Conservation (phyloP, 768 basidiomycete genomes). For the Astraeus odoratus region DNA sequence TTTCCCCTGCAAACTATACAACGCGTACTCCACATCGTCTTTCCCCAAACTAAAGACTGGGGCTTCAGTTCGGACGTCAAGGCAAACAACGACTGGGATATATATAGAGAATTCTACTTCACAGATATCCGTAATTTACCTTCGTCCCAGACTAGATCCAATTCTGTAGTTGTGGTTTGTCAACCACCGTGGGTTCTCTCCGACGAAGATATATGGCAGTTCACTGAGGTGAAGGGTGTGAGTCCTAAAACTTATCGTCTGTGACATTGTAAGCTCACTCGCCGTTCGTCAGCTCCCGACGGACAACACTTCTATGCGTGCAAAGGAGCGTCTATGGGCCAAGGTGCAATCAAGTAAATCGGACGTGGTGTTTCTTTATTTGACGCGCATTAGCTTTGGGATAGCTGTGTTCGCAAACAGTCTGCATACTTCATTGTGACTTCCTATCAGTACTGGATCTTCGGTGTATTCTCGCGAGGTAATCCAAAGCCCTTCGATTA, state of each 20-base stretch:
- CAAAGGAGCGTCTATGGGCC: slow-evolving; percentile 52
- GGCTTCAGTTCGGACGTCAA: slow-evolving; percentile 31
- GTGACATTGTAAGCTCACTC: neutral
- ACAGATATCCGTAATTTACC: slow-evolving; percentile 16
- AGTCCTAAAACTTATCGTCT: slow-evolving; percentile 4
- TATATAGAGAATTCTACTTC: slow-evolving; percentile 45
- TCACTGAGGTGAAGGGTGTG: slow-evolving; percentile 34
- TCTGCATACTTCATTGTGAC: slow-evolving; percentile 54
- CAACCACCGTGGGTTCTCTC: slow-evolving; percentile 58
- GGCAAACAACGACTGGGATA: slow-evolving; percentile 30
- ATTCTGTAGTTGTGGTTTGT: slow-evolving; percentile 45
- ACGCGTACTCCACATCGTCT: slow-evolving; percentile 37
- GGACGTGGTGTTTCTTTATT: slow-evolving; percentile 3
- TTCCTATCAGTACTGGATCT: slow-evolving; percentile 54
- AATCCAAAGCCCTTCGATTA: neutral
- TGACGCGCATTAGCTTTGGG: slow-evolving; percentile 35
- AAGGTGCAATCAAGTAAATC: slow-evolving; percentile 35
- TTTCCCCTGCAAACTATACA: slow-evolving; percentile 28
- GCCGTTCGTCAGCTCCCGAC: slow-evolving; percentile 19
- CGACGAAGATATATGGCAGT: slow-evolving; percentile 45
- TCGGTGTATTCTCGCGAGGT: slow-evolving; percentile 57
- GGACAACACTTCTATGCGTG: slow-evolving; percentile 35
- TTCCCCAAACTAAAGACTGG: slow-evolving; percentile 38
- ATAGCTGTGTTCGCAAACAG: slow-evolving; percentile 41
- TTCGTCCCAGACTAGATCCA: slow-evolving; percentile 22